Base-by-base conservation (phyloP, 139 green algal species). In the Chlorella vulgaris region DNA sequence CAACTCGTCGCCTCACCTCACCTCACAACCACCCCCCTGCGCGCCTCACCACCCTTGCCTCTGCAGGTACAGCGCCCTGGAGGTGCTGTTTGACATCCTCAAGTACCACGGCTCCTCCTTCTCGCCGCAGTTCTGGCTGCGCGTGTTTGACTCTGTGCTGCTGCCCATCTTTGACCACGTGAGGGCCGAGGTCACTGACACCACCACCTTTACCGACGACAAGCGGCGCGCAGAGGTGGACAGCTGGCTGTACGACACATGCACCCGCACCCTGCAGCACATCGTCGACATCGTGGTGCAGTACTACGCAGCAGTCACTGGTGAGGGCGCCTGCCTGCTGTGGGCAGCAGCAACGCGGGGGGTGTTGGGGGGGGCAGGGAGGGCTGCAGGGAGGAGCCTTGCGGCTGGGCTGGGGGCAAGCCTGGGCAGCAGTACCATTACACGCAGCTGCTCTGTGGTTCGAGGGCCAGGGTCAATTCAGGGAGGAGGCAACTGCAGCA, bases 141-240 rank as follows among this genome's bases (percentile, higher is more conserved):
- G 96, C 81, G 91, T 99, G 40, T 98, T 98, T 85, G 94, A 98
- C 70, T 92, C 84, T 33, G 95, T 99, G 82, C 89, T 99, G 69
- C 94, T 99, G 73, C 96, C 97, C 61, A 98, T 99, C 78, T 99
- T 99, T 79, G 97, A 99, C 91, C 91, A 97, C 81, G 97, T 98
- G 70, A 50, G 68, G 53, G 55, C 29, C 33, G 50, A 90, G 86
- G 90, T 95, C 24, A 96, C 93, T 21, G 94, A 97, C 85, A 95
- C 91, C 26, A 96, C 93, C 74, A 97, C 94, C 29, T 97, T 97
- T 87, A 95, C 93, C 43, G 90, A 89, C 73, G 93, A 97, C 77
- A 86, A 87, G 83, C 79, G 89, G 70, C 88, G 92, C 15, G 85
- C 89, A 26, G 90, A 95, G 78, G 92, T 94, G 82, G 94, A 97